Evolutionary conservation across 495 filamentous ascomycete genomes (phyloP).

Genomic region (Trichoderma asperelloides): DNA sequence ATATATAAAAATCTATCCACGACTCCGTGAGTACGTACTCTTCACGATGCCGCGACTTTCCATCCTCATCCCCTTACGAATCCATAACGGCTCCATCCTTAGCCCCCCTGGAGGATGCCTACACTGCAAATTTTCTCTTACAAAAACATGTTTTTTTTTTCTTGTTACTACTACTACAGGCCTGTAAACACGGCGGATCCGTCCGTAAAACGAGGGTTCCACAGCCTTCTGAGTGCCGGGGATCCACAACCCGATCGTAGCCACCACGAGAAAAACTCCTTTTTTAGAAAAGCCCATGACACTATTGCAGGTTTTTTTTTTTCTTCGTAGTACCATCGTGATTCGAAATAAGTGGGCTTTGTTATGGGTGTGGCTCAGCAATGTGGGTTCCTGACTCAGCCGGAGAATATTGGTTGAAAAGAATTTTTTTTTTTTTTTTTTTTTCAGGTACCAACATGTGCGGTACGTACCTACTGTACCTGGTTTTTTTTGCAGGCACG

Average conservation of each 20-base stretch:
- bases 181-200: slow-evolving; percentile 1
- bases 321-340: no score
- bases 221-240: neutral
- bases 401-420: neutral
- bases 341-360: neutral
- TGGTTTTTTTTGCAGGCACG: no score
- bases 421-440: neutral
- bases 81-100: no score
- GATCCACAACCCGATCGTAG: slow-evolving; percentile 4
- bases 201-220: neutral
- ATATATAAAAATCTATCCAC: neutral
- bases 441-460: neutral
- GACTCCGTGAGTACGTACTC: slow-evolving; percentile 1
- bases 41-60: slow-evolving; percentile 1
- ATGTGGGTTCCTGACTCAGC: neutral
- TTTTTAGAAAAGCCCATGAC: neutral
- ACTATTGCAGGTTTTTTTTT: neutral
- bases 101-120: neutral
- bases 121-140: neutral
- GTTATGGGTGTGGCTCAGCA: neutral
- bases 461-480: no score
- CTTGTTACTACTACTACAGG: neutral
- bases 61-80: neutral
- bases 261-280: neutral
- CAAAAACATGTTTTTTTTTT: neutral